Conservation (phyloP, 768 basidiomycete species). For the Mrakia blollopis region DNA sequence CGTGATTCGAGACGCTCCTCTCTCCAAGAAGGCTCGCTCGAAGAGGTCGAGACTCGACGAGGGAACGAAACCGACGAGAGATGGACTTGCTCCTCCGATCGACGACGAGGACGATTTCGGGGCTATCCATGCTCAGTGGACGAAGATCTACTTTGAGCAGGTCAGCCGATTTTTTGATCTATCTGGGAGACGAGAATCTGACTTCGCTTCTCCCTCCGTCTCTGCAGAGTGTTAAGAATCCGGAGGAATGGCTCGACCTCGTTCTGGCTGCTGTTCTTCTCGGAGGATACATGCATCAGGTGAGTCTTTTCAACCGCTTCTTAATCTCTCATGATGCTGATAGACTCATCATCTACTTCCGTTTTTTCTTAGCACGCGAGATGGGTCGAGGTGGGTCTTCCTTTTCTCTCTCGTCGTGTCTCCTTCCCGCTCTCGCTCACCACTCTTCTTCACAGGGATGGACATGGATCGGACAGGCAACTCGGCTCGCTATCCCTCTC, state of each 20-base stretch:
- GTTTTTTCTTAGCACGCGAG: not conserved
- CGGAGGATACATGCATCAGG: not conserved
- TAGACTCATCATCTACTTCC: not conserved
- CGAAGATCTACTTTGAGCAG: conserved; percentile 24
- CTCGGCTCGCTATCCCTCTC: conserved; percentile 13
- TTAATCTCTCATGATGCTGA: not conserved
- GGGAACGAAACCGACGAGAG: not conserved
- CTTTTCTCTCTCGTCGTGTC: not conserved
- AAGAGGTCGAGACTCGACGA: conserved; percentile 1
- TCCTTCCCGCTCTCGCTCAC: not conserved
- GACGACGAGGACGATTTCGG: conserved; percentile 20
- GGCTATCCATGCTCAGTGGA: conserved; percentile 6
- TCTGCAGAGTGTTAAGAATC: not conserved
- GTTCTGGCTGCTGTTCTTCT: not conserved
- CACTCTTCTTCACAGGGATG: not conserved
- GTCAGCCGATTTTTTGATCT: not conserved
- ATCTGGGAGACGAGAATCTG: not conserved
- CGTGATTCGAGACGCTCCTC: not conserved
- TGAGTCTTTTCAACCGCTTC: not conserved
- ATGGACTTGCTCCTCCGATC: not conserved
- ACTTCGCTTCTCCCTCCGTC: too few species aligned
- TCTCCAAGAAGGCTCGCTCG: not conserved
- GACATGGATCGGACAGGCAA: conserved; percentile 21
- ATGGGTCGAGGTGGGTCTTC: not conserved
- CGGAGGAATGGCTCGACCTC: conserved; percentile 6